Evolutionary conservation across 2,329 filamentous ascomycete species (phyloP), one percentile per base, ranked within the genome.

Genomic region (Leptodontidium sp.): DNA sequence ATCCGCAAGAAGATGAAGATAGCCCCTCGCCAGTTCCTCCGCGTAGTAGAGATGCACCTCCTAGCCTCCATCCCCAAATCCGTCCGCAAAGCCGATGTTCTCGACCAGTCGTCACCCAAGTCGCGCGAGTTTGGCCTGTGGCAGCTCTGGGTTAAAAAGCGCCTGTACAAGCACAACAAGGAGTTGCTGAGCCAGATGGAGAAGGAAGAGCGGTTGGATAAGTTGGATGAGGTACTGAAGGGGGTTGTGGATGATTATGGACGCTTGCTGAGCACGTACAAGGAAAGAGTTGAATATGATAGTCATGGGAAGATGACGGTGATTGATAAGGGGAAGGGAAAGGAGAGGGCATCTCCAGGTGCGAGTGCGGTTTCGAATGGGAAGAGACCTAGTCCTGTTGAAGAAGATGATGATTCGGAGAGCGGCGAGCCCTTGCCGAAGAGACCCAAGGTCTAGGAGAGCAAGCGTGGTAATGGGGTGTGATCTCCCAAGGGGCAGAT

Each of bases 11-110:
- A 87, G 71, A 82, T 85, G 64, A 96, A 95, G 83, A 93, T 95
- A 68, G 88, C 90, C 1, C 86, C 89, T 0, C 84, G 93, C n/a
- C 93, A 96, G 76, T 94, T 95, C 78, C 84, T 85, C 70, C 86
- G 93, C 6, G 84, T 94, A 8, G 82, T 93, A 0, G 93, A 96
- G 79, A 91, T 95, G 85, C 88, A 94, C 61, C 83, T 91, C 32
- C 88, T 91, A 82, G 88, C 87, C 1, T 81, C 84, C 70, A 82
- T 91, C 11, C 85, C 88, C 0, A 79, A 78, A 7, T 82, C 84
- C 0, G 84, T 90, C 61, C 87, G 88, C 17, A 87, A 86, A 24
- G 82, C 86, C 14, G 81, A 73, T 78, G 26, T 75, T 75, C 15
- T 69, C 64, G 58, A 40, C 75, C 82, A 74, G 77, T 79, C 74